phyloP scores from a whole-genome alignment of 2,329 filamentous ascomycete genomes.

The Laburnicola sp. region DNA sequence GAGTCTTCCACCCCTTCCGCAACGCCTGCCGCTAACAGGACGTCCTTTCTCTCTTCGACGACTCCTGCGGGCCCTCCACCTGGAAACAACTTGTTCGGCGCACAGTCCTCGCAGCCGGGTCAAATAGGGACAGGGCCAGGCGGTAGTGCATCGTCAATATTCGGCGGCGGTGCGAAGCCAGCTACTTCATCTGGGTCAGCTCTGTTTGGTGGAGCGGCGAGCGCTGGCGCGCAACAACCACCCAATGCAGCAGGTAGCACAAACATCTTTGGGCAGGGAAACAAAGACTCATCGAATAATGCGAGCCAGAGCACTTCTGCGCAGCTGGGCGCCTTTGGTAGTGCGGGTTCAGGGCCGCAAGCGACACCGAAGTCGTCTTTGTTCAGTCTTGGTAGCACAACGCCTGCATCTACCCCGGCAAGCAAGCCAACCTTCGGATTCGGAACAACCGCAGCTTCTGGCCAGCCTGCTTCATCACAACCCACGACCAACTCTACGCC shows the following conservation, averaged over 20 bases:
- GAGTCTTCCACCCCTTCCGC: slow-evolving; percentile 33
- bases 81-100: slow-evolving; percentile 34
- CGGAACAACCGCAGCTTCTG: slow-evolving; percentile 29
- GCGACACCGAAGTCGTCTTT: slow-evolving; percentile 36
- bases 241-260: slow-evolving; percentile 23
- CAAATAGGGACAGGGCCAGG: slow-evolving; percentile 17
- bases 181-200: slow-evolving; percentile 31
- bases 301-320: slow-evolving; percentile 35
- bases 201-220: slow-evolving; percentile 33
- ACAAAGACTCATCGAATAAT: slow-evolving; percentile 33
- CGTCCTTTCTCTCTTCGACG: slow-evolving; percentile 43
- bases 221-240: slow-evolving; percentile 27
- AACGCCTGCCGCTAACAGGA: slow-evolving; percentile 43
- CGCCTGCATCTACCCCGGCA: slow-evolving; percentile 35
- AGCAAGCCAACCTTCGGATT: slow-evolving; percentile 34
- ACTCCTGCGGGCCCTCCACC: slow-evolving; percentile 46
- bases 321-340: slow-evolving; percentile 30
- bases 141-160: slow-evolving; percentile 22
- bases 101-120: slow-evolving; percentile 16
- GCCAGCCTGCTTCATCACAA: slow-evolving; percentile 30
- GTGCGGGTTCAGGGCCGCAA: slow-evolving; percentile 35
- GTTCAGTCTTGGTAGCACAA: slow-evolving; percentile 34
- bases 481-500: slow-evolving; percentile 22
- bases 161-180: slow-evolving; percentile 30
- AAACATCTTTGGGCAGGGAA: slow-evolving; percentile 25